Evolutionary conservation across 345 rosid genomes (phyloP), one percentile per base, ranked within the genome.

Genomic region (Salix dunnii): DNA sequence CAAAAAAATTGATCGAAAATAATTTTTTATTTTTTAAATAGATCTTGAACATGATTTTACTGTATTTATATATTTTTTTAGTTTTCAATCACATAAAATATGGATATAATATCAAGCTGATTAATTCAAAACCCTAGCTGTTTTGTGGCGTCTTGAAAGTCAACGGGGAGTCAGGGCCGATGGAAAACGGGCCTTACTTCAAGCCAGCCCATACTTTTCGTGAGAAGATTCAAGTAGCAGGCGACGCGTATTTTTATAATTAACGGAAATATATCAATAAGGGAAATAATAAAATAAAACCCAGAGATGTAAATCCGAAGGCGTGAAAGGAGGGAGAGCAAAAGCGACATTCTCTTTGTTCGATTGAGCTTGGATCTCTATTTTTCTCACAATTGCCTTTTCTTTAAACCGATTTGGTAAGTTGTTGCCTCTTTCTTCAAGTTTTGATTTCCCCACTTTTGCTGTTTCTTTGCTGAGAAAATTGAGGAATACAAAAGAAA

Each of bases 361-460:
- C 21, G 69, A 53, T 40, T 20, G 58, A 49, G 65, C 35, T 43
- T 11, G 48, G 69, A 18, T 18, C 40, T 53, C 46, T 27, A 61
- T 7, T 17, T 8, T 7, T 7, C 23, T 69, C 23, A 12, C 11
- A 11, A 16, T 49, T 48, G 7, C 71, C 17, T 51, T n/a, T 21
- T 70, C 58, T 36, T 12, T 70, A 65, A 31, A 23, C 68, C 31
- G 4, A 70, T 62, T 64, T 9, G 74, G 77, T 72, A 76, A 38
- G 58, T 63, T 20, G 1, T 43, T 62, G 28, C 25, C 10, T 21
- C 20, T 20, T 2, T 28, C 63, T 58, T 58, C 23, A 11, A 23
- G 25, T 9, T 8, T 58, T 8, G 14, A 58, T 58, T 58, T 58
- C 23, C 1, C 63, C 0, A 27, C 63, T 58, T 10, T 58, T 58